Percentiles rank a stretch among this genome's conserved stretches.
Conservation (phyloP, 2,329 filamentous ascomycete species). For the Aspergillus clavatus region DNA sequence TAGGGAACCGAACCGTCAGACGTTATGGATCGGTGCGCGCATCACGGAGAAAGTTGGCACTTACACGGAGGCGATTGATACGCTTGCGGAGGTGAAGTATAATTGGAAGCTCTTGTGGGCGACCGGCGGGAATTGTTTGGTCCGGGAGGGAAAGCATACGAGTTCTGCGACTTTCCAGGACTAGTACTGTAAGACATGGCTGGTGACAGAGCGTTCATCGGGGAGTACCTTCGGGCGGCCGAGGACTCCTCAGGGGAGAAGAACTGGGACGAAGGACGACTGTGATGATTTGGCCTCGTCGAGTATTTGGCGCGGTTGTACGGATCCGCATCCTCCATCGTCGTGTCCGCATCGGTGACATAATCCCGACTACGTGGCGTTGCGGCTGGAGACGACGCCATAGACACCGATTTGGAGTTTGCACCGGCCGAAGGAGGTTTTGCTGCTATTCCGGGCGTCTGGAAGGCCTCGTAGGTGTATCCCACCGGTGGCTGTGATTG, state of each 20-base stretch:
- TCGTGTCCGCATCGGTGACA: slow-evolving; percentile 64
- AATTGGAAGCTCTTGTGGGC: slow-evolving; percentile 62
- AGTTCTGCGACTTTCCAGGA: slow-evolving; percentile 50
- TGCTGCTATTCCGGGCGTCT: slow-evolving; percentile 37
- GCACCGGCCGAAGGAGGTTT: slow-evolving; percentile 33
- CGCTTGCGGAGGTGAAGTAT: slow-evolving; percentile 53
- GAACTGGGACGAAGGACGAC: slow-evolving; percentile 68
- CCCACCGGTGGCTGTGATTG: slow-evolving; percentile 51
- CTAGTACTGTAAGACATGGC: slow-evolving; percentile 70
- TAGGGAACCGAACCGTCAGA: slow-evolving; percentile 26
- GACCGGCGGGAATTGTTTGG: slow-evolving; percentile 63
- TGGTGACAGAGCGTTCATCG: slow-evolving; percentile 85
- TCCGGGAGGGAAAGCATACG: slow-evolving; percentile 51
- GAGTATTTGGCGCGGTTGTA: slow-evolving; percentile 85
- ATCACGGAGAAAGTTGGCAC: slow-evolving; percentile 22
- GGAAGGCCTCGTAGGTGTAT: slow-evolving; percentile 67
- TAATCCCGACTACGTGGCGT: slow-evolving; percentile 60
- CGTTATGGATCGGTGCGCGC: slow-evolving; percentile 4
- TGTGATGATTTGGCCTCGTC: slow-evolving; percentile 68
- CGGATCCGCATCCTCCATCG: slow-evolving; percentile 86
- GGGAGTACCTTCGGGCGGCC: slow-evolving; percentile 87
- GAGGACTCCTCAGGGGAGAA: slow-evolving; percentile 69
- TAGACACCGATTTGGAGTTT: slow-evolving; percentile 48
- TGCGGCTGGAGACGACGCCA: slow-evolving; percentile 55
- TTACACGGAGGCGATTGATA: slow-evolving; percentile 57